These are phyloP conservation scores for Colletotrichum sp. DNA, from an alignment of 2,329 filamentous ascomycete species.

Conservation along the genomic window DNA sequence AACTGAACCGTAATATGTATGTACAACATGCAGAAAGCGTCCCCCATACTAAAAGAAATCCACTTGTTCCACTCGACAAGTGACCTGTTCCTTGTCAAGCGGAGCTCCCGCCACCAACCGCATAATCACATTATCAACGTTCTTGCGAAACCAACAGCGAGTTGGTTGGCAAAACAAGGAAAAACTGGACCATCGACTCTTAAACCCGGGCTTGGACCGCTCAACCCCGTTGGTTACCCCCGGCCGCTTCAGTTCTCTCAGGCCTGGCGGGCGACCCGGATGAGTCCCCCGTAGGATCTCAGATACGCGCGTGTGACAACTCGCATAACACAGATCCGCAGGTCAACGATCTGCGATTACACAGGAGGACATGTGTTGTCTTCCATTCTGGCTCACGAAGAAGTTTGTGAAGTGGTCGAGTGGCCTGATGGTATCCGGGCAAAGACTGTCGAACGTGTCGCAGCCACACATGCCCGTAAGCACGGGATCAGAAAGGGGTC, in stretches of 20 bases:
- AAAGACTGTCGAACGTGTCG: neutral
- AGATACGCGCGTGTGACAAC: neutral
- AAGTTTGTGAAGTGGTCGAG: neutral
- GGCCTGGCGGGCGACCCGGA: neutral
- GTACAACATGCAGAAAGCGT: neutral
- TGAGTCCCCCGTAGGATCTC: neutral
- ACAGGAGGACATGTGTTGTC: neutral
- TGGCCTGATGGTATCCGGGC: neutral
- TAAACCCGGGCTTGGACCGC: neutral
- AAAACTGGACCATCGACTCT: neutral
- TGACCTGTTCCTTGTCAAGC: neutral
- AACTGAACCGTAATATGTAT: neutral
- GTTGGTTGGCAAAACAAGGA: neutral
- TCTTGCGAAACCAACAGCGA: neutral
- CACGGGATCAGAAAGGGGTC: neutral
- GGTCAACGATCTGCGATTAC: neutral
- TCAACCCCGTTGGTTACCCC: neutral
- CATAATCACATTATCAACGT: neutral
- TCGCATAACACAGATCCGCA: neutral
- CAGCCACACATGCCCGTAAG: neutral
- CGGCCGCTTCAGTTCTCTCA: neutral
- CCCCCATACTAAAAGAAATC: neutral
- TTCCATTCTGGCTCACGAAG: neutral
- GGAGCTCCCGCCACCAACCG: neutral
- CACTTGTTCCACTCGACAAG: neutral